Evolutionary conservation across 2,329 filamentous ascomycete species (phyloP), one percentile per base, ranked within the genome.

Genomic region (Diaporthe nobilis): DNA sequence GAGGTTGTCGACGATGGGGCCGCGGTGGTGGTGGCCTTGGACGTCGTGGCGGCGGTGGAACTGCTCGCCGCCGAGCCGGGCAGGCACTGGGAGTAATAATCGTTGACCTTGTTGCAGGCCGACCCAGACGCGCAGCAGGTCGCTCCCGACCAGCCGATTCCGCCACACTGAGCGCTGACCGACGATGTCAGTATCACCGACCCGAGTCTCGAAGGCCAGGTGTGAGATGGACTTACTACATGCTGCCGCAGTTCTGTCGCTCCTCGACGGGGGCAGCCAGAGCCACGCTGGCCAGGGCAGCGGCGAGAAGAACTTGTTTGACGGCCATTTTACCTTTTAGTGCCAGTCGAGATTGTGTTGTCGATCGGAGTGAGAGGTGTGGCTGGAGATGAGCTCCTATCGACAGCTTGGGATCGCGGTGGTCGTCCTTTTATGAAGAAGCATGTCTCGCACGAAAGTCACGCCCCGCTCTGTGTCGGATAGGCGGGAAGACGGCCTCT

Each of bases 71-170:
- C 77, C 12, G 76, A 74, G 9, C 78, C 79, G 31, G 82, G 80
- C 22, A 84, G 70, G 68, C 83, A 85, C 77, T 86, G 85, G 42
- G 77, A 84, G 81, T 86, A 86, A 73, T 80, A 86, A 10, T 78
- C 67, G 77, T 85, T 86, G 73, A 79, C 77, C 68, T 80, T 77
- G 67, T 81, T 80, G 79, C 86, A 88, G 55, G 78, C 81, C 79
- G 80, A 84, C 72, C 85, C 86, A 25, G 82, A 82, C 6, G 74
- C 78, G 75, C 87, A 89, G 82, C 86, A 87, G 2, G 85, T 87
- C n/a, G 85, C 78, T 31, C 87, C 87, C 22, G 76, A 80, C 82
- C 82, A 88, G 72, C 81, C 83, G n/a, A 78, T 82, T n/a, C 87
- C 87, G 74, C 87, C 87, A 57, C 87, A 88, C 75, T 88, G 87